These are phyloP conservation scores for Trametes sp. DNA, from an alignment of 1,284 basidiomycete species.

Conservation along the genomic window DNA sequence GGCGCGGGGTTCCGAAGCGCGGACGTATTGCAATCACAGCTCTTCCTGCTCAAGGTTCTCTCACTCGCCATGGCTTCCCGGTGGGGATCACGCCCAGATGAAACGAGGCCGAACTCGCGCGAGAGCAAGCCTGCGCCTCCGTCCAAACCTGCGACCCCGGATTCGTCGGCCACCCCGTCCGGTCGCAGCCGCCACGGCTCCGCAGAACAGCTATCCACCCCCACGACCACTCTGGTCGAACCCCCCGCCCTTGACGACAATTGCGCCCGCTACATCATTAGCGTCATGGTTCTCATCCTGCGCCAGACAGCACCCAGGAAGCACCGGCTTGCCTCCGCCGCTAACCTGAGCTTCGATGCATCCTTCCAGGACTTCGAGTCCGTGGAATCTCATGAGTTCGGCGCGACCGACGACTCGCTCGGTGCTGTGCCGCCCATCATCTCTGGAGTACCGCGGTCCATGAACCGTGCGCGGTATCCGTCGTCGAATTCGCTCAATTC, in stretches of 20 bases:
- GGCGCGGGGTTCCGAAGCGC: constrained; percentile 60
- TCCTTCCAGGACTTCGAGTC: constrained; percentile 77
- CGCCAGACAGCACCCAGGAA: constrained; percentile 74
- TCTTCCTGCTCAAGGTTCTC: constrained; percentile 89
- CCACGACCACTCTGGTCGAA: constrained; percentile 63
- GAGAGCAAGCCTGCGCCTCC: constrained; percentile 46
- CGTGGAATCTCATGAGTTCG: constrained; percentile 51
- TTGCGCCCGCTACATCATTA: constrained; percentile 87
- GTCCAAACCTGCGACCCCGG: constrained; percentile 45
- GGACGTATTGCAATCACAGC: constrained; percentile 87
- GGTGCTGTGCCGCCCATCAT: constrained; percentile 27
- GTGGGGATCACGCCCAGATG: constrained; percentile 60
- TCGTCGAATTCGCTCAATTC: constrained; percentile 58
- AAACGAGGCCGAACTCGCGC: constrained; percentile 50
- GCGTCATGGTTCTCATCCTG: constrained; percentile 83
- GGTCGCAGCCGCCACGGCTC: constrained; percentile 47
- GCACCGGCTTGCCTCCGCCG: constrained; percentile 66
- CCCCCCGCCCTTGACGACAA: constrained; percentile 84
- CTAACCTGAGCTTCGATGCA: constrained; percentile 68
- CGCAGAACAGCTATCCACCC: constrained; percentile 47
- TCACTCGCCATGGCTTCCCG: constrained; percentile 81
- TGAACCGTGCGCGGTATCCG: constrained; percentile 36
- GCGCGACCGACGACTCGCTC: constrained; percentile 20
- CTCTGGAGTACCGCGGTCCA: constrained; percentile 29
- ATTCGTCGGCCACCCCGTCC: constrained; percentile 37